Percentiles rank a stretch among this genome's conserved stretches.
Evolutionary conservation across 2,329 filamentous ascomycete species (phyloP).

Genomic region (Stemphylium beticola): DNA sequence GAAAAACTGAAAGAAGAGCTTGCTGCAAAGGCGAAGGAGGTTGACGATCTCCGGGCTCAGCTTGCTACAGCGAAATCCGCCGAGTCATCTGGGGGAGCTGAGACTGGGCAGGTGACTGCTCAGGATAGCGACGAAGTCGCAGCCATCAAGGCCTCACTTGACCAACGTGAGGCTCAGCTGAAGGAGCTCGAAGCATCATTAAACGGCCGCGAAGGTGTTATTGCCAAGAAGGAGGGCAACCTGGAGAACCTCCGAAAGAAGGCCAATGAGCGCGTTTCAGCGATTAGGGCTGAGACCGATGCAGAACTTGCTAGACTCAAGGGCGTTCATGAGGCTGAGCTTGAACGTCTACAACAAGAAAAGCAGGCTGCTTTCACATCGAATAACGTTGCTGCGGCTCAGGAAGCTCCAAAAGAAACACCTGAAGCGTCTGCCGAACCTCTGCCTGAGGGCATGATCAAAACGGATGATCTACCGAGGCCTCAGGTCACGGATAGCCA

Average conservation of each 20-base stretch:
- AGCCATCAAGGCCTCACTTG: conserved; percentile 42
- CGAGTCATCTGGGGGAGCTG: conserved; percentile 1
- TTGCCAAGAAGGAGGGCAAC: conserved; percentile 32
- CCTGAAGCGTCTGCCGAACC: conserved; percentile 2
- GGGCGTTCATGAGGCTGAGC: conserved; percentile 46
- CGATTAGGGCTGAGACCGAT: conserved; percentile 36
- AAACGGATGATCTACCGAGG: conserved; percentile 32
- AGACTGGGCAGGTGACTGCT: conserved; percentile 47
- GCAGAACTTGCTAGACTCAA: conserved; percentile 53
- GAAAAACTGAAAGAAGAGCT: conserved; percentile 47
- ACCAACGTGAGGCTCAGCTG: conserved; percentile 35
- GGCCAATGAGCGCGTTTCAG: conserved; percentile 70
- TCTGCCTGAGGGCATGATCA: conserved; percentile 17
- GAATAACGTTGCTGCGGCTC: background rate
- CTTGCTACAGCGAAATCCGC: conserved; percentile 32
- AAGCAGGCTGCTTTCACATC: background rate
- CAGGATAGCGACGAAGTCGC: conserved; percentile 56
- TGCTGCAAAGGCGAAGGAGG: conserved; percentile 52
- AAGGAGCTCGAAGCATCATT: conserved; percentile 53
- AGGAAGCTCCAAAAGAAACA: conserved; percentile 11
- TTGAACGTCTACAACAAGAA: conserved; percentile 37
- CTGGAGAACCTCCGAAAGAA: conserved; percentile 53
- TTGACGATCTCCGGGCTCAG: conserved; percentile 52
- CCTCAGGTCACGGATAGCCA: conserved; percentile 17
- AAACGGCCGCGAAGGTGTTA: conserved; percentile 39